Conservation (phyloP, 2,329 filamentous ascomycete genomes). For the Ceratocystiopsis sp. region DNA sequence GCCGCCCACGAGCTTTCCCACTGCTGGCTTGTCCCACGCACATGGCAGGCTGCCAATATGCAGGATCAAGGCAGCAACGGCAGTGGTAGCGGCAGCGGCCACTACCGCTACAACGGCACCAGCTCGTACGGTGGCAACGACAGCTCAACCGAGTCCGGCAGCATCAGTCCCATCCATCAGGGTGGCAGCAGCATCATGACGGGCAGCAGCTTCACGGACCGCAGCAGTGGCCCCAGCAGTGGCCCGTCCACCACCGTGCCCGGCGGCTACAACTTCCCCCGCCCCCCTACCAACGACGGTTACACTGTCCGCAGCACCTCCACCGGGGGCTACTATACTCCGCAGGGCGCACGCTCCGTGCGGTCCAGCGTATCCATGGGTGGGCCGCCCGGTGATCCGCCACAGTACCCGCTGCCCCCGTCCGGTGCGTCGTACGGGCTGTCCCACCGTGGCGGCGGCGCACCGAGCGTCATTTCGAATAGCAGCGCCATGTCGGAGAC, state of each 20-base stretch:
- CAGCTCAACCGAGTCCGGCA: slow-evolving; percentile 7
- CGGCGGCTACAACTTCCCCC: slow-evolving; percentile 12
- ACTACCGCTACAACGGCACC: no score
- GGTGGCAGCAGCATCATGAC: background rate
- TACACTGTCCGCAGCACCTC: slow-evolving; percentile 9
- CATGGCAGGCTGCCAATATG: slow-evolving; percentile 18
- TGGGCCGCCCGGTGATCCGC: background rate
- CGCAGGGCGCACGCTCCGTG: slow-evolving; percentile 10
- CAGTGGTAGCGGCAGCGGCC: slow-evolving; percentile 15
- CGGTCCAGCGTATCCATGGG: slow-evolving; percentile 10
- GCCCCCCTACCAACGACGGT: slow-evolving; percentile 11
- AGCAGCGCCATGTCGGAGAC: slow-evolving; percentile 16
- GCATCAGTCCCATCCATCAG: slow-evolving; percentile 10
- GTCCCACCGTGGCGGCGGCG: background rate
- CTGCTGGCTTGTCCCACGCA: slow-evolving; percentile 30
- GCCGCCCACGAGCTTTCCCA: slow-evolving; percentile 32
- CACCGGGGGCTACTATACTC: slow-evolving; percentile 8
- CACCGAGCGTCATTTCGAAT: slow-evolving; percentile 12
- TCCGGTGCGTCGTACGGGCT: no score
- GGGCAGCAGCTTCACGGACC: slow-evolving; percentile 1
- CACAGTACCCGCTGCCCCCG: no score
- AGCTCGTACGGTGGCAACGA: background rate
- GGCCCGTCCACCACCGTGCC: background rate
- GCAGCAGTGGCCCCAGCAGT: background rate
- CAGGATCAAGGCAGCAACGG: slow-evolving; percentile 10